phyloP scores from a whole-genome alignment of 1,284 basidiomycete genomes.

The Ustilago tritici region DNA sequence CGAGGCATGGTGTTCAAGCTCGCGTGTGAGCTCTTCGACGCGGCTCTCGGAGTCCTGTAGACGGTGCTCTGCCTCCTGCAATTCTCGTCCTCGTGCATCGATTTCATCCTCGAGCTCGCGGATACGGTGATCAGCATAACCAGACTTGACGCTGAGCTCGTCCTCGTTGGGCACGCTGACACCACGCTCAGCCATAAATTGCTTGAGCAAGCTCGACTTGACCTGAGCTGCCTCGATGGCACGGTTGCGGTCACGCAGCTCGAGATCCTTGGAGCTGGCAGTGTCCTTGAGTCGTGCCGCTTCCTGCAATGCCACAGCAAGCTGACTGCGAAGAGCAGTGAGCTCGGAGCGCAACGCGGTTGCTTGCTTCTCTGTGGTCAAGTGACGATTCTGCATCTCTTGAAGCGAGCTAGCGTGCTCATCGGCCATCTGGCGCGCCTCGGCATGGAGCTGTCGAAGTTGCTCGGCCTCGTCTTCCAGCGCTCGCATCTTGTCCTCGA shows the following conservation, averaged over 20 bases:
- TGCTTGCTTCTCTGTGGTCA: constrained; percentile 79
- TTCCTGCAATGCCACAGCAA: constrained; percentile 80
- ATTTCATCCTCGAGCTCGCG: constrained; percentile 66
- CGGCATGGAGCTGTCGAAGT: constrained; percentile 64
- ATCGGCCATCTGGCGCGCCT: constrained; percentile 69
- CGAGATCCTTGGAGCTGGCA: constrained; percentile 73
- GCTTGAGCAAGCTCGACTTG: constrained; percentile 83
- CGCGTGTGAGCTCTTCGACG: constrained; percentile 63
- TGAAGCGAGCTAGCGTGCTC: constrained; percentile 72
- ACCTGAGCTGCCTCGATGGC: constrained; percentile 80
- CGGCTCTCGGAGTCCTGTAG: constrained; percentile 63
- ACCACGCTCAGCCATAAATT: constrained; percentile 84
- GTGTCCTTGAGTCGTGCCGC: constrained; percentile 76
- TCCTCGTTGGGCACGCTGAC: constrained; percentile 66
- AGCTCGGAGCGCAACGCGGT: constrained; percentile 81
- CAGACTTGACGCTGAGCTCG: constrained; percentile 59
- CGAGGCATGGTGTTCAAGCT: constrained; percentile 61
- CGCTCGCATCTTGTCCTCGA: constrained; percentile 61
- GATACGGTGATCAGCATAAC: constrained; percentile 58
- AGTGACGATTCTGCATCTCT: constrained; percentile 77
- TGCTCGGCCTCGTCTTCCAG: constrained; percentile 63
- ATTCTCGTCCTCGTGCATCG: constrained; percentile 56
- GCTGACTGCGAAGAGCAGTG: constrained; percentile 80
- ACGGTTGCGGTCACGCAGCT: constrained; percentile 78
- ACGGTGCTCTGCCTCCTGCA: constrained; percentile 61